Evolutionary conservation across 805 yeast species (phyloP).

Genomic region (Candida krabiensis): DNA sequence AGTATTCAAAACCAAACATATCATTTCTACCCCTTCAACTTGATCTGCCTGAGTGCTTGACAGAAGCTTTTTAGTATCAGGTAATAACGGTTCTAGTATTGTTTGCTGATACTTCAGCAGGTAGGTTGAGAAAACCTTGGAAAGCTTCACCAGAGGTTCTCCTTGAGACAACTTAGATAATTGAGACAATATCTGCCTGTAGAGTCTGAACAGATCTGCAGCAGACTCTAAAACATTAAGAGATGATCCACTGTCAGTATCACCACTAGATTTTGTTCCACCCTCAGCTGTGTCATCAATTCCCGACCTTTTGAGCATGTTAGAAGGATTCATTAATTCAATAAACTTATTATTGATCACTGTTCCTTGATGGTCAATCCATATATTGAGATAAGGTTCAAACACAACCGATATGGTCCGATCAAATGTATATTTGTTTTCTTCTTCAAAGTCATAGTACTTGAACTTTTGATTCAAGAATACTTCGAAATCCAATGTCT

Average conservation of each 20-base stretch:
- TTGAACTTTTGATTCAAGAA: conserved; percentile 64
- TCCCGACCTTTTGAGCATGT: conserved; percentile 43
- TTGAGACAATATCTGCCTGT: conserved; percentile 71
- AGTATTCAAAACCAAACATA: conserved; percentile 77
- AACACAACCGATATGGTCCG: conserved; percentile 62
- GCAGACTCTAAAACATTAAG: conserved; percentile 81
- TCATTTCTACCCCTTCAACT: conserved; percentile 61
- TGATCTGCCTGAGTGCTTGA: conserved; percentile 38
- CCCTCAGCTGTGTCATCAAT: conserved; percentile 25
- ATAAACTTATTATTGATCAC: conserved; percentile 59
- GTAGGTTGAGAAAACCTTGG: conserved; percentile 63
- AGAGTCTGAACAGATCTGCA: conserved; percentile 79
- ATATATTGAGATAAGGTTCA: conserved; percentile 79
- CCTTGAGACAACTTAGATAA: conserved; percentile 59
- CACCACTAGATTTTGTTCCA: conserved; percentile 12
- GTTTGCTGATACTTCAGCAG: conserved; percentile 57
- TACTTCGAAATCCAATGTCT: conserved; percentile 82
- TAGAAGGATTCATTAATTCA: conserved; percentile 60
- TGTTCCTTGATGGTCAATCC: conserved; percentile 85
- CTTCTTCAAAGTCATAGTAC: conserved; percentile 38
- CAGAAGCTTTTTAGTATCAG: conserved; percentile 33
- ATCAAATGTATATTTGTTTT: conserved; percentile 30
- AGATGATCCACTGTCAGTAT: conserved; percentile 23
- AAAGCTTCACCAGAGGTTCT: conserved; percentile 49
- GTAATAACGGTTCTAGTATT: conserved; percentile 49